phyloP scores from a whole-genome alignment of 139 green algal species.

The Chlorella vulgaris region DNA sequence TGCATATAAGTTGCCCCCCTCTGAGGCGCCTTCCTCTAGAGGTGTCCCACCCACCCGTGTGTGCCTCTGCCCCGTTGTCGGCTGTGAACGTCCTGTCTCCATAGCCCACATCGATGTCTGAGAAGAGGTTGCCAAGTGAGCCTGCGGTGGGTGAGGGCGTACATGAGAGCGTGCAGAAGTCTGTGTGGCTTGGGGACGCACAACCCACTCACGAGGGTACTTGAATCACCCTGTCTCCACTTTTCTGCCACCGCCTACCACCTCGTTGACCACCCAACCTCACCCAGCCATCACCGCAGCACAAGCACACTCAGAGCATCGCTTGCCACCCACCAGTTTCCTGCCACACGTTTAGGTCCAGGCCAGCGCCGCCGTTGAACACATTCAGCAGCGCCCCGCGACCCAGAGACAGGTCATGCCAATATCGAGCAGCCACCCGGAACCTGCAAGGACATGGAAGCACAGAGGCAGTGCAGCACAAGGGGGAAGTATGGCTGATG shows the following conservation, averaged over 20 bases:
- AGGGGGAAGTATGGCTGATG: neutral
- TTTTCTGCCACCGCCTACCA: too few species aligned
- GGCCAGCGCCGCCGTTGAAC: constrained; percentile 2
- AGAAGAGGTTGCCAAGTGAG: constrained; percentile 3
- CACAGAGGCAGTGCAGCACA: too few species aligned
- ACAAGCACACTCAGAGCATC: too few species aligned
- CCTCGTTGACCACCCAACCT: too few species aligned
- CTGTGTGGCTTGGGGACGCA: too few species aligned
- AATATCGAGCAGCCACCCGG: neutral
- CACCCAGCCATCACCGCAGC: too few species aligned
- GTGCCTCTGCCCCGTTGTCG: neutral
- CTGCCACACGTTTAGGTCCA: constrained; percentile 24
- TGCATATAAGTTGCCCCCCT: too few species aligned
- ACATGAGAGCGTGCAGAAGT: too few species aligned
- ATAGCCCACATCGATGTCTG: neutral
- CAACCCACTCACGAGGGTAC: too few species aligned
- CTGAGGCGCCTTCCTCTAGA: too few species aligned
- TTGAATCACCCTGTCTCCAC: too few species aligned
- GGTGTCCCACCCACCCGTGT: neutral
- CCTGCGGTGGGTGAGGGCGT: constrained; percentile 9
- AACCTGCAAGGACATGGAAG: constrained; percentile 1
- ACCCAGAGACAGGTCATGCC: constrained; percentile 10
- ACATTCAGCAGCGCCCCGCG: constrained; percentile 15
- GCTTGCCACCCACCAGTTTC: constrained; percentile 5
- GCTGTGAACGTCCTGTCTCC: neutral